Evolutionary conservation across 352 stramenopile species (phyloP).

Genomic region (Aphanomyces stellatus): DNA sequence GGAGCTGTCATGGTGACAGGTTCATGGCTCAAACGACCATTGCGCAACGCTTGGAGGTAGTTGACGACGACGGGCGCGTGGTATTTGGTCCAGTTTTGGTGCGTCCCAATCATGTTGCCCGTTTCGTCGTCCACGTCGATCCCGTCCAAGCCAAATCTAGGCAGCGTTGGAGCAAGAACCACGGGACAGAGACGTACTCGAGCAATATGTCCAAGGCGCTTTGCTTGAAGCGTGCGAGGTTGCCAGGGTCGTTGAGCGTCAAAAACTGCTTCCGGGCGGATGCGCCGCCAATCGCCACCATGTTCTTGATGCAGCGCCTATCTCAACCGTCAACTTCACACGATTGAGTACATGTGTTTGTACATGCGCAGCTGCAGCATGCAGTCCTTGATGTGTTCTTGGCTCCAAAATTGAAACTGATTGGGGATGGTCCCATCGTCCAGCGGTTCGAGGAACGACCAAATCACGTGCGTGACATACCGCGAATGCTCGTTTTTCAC

Average conservation of each 20-base stretch:
- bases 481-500: neutral
- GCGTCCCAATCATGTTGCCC: slow-evolving; percentile 22
- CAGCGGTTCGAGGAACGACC: neutral
- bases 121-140: slow-evolving; percentile 74
- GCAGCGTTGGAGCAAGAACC: neutral
- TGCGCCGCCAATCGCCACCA: neutral
- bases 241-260: neutral
- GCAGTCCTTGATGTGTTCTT: neutral
- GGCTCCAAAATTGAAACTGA: neutral
- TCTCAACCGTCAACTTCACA: neutral
- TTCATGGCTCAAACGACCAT: neutral
- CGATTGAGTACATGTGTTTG: neutral
- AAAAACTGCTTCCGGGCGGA: neutral
- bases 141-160: slow-evolving; percentile 51
- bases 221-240: neutral
- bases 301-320: slow-evolving; percentile 7
- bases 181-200: neutral
- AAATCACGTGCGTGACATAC: slow-evolving; percentile 1
- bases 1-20: too few species aligned
- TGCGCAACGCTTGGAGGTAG: neutral
- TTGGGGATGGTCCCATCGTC: neutral
- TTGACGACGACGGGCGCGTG: neutral
- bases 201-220: neutral
- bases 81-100: slow-evolving; percentile 7
- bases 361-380: slow-evolving; percentile 6